Base-by-base conservation (phyloP, 495 filamentous ascomycete genomes). In the Haplographium delicatum region DNA sequence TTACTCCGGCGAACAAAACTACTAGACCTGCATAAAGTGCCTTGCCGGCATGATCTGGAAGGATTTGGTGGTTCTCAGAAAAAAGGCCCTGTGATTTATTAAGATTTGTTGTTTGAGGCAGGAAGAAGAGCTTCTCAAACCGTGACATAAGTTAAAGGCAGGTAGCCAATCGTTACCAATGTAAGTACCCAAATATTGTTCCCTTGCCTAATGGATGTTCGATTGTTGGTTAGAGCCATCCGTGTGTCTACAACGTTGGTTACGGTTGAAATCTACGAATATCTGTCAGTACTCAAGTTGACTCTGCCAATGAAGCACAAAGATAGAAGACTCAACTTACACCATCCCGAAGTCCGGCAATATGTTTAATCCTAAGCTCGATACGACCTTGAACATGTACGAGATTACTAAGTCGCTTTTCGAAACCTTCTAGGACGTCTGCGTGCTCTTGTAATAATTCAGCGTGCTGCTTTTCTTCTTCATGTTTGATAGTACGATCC, bases 101-200 rank as follows among this genome's bases (percentile, higher is more conserved):
- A 19, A 47, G 25, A 34, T 23, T 13, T 22, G 30, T 22, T 20
- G 16, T 10, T 42, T 15, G 5, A 20, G 39, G 15, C 5, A 42
- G 39, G 5, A 10, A 13, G 16, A 4, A 42, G 5, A 39, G 10
- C 31, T 18, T 8, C 16, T 38, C 5, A 15, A 16, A 51, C 60
- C 2, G 53, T 51, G 15, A 62, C 53, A 13, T 57, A 51, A 7
- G 53, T 46, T 19, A 60, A 27, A 8, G 60, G 60, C 15, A 62
- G 30, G 19, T 62, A 62, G 16, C 50, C 57, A 23, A 62, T 62
- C 5, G 60, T 62, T 13, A 62, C 44, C 25, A 51, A 57, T 19
- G 60, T 62, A 9, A 62, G 33, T 23, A 59, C 49, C 10, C 50
- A 40, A 28, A 62, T 57, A n/a, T 52, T 62, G 38, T 51, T 50